A percentile compares a stretch with the other conserved stretches of the same genome.
phyloP scores from a whole-genome alignment of 768 basidiomycete genomes.

The Amanita inopinata region DNA sequence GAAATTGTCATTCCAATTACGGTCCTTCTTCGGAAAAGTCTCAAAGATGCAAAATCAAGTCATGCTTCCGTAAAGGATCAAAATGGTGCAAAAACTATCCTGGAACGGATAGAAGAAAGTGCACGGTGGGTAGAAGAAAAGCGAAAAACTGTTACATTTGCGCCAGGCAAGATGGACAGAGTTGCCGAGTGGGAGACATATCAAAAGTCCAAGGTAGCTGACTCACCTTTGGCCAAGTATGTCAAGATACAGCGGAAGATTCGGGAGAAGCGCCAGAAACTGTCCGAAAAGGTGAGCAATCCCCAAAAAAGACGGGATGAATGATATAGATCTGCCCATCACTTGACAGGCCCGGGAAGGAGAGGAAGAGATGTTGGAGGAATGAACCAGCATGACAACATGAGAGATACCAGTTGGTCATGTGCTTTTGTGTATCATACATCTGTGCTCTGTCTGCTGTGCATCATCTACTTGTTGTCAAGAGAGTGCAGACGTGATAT shows the following conservation, averaged over 20 bases:
- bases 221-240: conserved; percentile 75
- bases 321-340: conserved; percentile 8
- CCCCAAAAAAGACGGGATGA: conserved; percentile 1
- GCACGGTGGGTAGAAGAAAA: conserved; percentile 65
- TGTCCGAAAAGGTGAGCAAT: conserved; percentile 61
- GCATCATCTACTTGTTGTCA: too few relatives aligned
- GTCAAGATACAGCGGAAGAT: conserved; percentile 74
- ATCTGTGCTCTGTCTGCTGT: too few relatives aligned
- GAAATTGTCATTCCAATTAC: conserved; percentile 79
- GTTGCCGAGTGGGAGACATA: conserved; percentile 67
- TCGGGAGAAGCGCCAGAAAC: conserved; percentile 58
- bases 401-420: too few relatives aligned
- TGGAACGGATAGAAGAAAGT: conserved; percentile 86
- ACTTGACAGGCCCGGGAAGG: conserved; percentile 54
- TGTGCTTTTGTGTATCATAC: too few relatives aligned
- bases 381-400: conserved; percentile 13
- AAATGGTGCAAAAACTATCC: conserved; percentile 56
- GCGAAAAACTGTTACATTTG: conserved; percentile 62
- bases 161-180: conserved; percentile 58
- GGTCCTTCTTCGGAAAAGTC: conserved; percentile 56
- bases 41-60: conserved; percentile 51
- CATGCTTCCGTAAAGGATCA: conserved; percentile 42
- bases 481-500: too few relatives aligned
- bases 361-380: conserved; percentile 60
- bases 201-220: conserved; percentile 46